A percentile compares a stretch with the other conserved stretches of the same genome.
Conservation (phyloP, 2,329 filamentous ascomycete species). For the Neofusicoccum sp. region DNA sequence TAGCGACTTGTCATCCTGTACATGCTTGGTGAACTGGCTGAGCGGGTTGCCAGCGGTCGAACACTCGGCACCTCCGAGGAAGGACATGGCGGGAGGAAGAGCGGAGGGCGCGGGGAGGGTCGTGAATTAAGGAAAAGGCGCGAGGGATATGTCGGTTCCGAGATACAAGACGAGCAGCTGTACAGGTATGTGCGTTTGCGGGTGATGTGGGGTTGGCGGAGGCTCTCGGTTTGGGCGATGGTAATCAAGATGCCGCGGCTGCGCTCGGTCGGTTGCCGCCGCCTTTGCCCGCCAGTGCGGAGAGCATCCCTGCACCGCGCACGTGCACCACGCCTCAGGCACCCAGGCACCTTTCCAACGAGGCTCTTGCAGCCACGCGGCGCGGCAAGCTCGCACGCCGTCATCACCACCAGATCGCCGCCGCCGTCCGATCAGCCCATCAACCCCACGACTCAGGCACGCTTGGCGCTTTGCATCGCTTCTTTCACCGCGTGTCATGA, state of each 20-base stretch:
- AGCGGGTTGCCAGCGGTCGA: constrained; percentile 94
- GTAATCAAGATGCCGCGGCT: constrained; percentile 15
- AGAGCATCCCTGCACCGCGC: not conserved
- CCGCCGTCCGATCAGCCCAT: not conserved
- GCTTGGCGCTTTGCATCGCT: not conserved
- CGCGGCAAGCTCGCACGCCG: not conserved
- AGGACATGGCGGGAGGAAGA: constrained; percentile 69
- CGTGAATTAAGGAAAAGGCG: not conserved
- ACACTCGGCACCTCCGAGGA: constrained; percentile 93
- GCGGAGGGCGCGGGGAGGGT: not conserved
- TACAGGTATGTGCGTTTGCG: not conserved
- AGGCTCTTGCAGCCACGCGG: not conserved
- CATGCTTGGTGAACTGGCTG: constrained; percentile 95
- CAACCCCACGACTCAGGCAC: not conserved
- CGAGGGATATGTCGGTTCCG: not conserved
- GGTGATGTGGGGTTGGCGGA: constrained; percentile 3
- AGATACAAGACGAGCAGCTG: not conserved
- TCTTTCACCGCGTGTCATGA: constrained; percentile 5
- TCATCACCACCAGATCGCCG: not conserved
- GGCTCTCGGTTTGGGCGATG: not conserved
- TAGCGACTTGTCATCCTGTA: constrained; percentile 91
- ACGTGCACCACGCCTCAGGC: not conserved
- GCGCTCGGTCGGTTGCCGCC: not conserved
- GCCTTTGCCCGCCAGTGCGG: constrained; percentile 9
- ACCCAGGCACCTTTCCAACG: not conserved